A percentile compares a stretch with the other conserved stretches of the same genome.
Conservation (phyloP, 768 basidiomycete species). For the Tricholoma hemisulphureum region DNA sequence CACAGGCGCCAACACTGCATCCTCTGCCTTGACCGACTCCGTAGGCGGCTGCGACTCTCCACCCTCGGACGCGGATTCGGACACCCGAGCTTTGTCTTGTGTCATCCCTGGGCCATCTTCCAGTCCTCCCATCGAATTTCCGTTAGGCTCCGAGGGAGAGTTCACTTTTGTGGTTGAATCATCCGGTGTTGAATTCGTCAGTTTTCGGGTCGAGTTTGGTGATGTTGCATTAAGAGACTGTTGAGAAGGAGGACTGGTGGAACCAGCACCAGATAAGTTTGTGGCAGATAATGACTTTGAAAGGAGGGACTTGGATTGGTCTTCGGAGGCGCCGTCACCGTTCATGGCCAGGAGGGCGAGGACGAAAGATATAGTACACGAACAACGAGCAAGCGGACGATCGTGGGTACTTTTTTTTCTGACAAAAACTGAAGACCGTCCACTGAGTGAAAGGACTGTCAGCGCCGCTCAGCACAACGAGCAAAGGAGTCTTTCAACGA, state of each 20-base stretch:
- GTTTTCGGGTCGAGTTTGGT: conserved; percentile 10
- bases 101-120: conserved; percentile 1
- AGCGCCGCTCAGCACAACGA: no score
- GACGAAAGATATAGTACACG: conserved; percentile 26
- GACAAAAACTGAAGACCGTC: conserved; percentile 16
- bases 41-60: conserved; percentile 14
- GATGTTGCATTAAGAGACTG: conserved; percentile 15
- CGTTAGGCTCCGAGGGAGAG: conserved; percentile 2
- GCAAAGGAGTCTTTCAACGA: neutral
- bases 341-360: conserved; percentile 43
- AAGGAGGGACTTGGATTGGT: conserved; percentile 30
- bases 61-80: conserved; percentile 18
- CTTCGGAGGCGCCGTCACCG: conserved; percentile 35
- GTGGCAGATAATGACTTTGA: conserved; percentile 24
- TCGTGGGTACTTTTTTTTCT: conserved; percentile 42
- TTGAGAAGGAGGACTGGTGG: conserved; percentile 19
- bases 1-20: conserved; percentile 33
- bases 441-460: neutral
- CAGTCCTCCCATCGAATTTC: neutral
- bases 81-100: conserved; percentile 18
- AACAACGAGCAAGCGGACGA: conserved; percentile 28
- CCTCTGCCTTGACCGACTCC: conserved; percentile 35
- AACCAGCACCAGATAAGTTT: conserved; percentile 29
- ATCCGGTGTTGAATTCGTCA: conserved; percentile 5
- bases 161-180: conserved; percentile 6